Percentiles rank a stretch among this genome's conserved stretches.
Conservation (phyloP, 129 eudicot genomes). For the Lactuca saligna region DNA sequence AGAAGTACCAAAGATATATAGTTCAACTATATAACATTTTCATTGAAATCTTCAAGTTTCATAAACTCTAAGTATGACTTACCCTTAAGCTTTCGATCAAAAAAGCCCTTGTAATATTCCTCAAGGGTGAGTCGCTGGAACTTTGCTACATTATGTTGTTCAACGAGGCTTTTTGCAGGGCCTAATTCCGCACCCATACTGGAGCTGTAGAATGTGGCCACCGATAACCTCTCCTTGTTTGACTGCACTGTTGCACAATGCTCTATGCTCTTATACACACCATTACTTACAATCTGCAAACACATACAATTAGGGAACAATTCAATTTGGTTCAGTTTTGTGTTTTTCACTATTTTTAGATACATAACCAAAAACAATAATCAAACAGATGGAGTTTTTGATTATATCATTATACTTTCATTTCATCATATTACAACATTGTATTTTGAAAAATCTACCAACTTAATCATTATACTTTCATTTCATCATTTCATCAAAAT, state of each 20-base stretch:
- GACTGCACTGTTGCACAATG: conserved; percentile 37
- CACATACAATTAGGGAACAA: too few relatives aligned
- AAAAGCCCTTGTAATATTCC: conserved; percentile 35
- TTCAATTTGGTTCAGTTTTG: too few relatives aligned
- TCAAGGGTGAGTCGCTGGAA: conserved; percentile 27
- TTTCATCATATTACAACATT: too few relatives aligned
- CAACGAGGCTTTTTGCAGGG: conserved; percentile 28
- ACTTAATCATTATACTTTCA: too few relatives aligned
- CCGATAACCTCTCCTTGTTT: conserved; percentile 29
- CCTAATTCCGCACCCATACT: conserved; percentile 36
- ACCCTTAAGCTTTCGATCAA: conserved; percentile 38
- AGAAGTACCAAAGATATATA: neutral
- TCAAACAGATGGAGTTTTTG: too few relatives aligned
- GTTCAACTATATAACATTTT: neutral
- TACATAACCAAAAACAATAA: too few relatives aligned
- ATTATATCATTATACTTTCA: too few relatives aligned
- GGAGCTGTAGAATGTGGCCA: conserved; percentile 40
- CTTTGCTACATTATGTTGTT: conserved; percentile 23
- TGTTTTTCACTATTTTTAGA: too few relatives aligned
- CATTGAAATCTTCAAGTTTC: neutral
- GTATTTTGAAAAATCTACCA: too few relatives aligned
- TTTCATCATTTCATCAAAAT: too few relatives aligned
- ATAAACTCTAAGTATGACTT: conserved; percentile 37
- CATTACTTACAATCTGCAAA: conserved; percentile 43
- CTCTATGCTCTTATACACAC: conserved; percentile 39